Evolutionary conservation across 768 basidiomycete species (phyloP).

Genomic region (Megacollybia marginata): DNA sequence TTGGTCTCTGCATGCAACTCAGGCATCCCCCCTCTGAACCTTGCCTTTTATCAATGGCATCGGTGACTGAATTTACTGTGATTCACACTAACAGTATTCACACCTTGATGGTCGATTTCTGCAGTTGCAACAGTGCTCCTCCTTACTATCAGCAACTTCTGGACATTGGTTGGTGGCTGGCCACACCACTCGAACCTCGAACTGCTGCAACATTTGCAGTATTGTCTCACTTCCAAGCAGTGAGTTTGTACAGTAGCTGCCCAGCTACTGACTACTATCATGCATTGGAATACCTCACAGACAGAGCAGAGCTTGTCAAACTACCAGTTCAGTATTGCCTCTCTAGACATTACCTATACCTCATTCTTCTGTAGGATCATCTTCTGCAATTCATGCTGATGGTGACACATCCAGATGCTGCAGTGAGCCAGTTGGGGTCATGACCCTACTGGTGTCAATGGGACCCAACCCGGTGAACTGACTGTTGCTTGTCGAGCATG

Average conservation of each 20-base stretch:
- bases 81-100: constrained; percentile 8
- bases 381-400: constrained; percentile 6
- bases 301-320: background rate
- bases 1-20: background rate
- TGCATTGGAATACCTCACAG: background rate
- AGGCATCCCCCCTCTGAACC: background rate
- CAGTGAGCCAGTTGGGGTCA: constrained; percentile 9
- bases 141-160: background rate
- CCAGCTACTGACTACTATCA: background rate
- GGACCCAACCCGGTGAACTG: too few species aligned
- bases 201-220: background rate
- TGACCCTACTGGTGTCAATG: too few species aligned
- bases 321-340: background rate
- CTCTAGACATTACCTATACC: background rate
- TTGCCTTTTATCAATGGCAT: background rate
- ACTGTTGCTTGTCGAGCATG: constrained; percentile 22
- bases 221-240: background rate
- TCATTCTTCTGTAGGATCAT: constrained; percentile 6
- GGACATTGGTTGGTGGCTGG: background rate
- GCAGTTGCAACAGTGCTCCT: constrained; percentile 4
- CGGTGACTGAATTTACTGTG: background rate
- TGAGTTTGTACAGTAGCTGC: background rate
- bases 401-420: constrained; percentile 9
- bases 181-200: background rate
- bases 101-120: constrained; percentile 8